Evolutionary conservation across 345 rosid species (phyloP).

Genomic region (Lagerstroemia speciosa): DNA sequence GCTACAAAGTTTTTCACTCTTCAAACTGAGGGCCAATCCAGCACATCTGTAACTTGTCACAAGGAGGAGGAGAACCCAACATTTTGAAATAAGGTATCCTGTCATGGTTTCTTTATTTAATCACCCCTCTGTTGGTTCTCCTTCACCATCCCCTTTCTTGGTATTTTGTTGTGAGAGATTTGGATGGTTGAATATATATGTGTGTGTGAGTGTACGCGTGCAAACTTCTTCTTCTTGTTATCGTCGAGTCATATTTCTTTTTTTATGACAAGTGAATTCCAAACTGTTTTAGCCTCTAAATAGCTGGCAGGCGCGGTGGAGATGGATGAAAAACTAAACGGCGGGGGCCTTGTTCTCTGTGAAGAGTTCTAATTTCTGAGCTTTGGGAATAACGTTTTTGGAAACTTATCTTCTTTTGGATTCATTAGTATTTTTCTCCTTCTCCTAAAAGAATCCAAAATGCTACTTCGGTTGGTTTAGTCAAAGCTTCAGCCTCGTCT

Average conservation of each 20-base stretch:
- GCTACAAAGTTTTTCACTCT: conserved; percentile 30
- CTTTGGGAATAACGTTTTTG: conserved; percentile 3
- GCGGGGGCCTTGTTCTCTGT: neutral
- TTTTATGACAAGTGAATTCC: too few species aligned
- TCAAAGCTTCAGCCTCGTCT: neutral
- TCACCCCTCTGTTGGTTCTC: too few species aligned
- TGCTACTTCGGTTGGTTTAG: neutral
- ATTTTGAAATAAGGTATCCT: neutral
- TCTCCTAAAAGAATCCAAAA: neutral
- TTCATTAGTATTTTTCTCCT: neutral
- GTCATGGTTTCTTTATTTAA: conserved; percentile 2
- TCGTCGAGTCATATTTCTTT: too few species aligned
- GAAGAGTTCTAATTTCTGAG: neutral
- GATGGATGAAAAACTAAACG: neutral
- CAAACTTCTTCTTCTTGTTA: neutral
- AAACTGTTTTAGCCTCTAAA: neutral
- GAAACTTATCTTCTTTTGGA: neutral
- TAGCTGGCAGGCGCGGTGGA: neutral
- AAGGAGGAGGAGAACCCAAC: conserved; percentile 5
- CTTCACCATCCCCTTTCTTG: neutral
- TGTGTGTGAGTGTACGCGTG: too few species aligned
- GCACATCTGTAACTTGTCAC: conserved; percentile 2
- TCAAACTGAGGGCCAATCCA: neutral
- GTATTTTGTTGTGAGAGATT: neutral
- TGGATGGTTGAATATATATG: neutral